These are phyloP conservation scores for Penicillium crustosum DNA, from an alignment of 2,329 filamentous ascomycete genomes.

Conservation along the genomic window DNA sequence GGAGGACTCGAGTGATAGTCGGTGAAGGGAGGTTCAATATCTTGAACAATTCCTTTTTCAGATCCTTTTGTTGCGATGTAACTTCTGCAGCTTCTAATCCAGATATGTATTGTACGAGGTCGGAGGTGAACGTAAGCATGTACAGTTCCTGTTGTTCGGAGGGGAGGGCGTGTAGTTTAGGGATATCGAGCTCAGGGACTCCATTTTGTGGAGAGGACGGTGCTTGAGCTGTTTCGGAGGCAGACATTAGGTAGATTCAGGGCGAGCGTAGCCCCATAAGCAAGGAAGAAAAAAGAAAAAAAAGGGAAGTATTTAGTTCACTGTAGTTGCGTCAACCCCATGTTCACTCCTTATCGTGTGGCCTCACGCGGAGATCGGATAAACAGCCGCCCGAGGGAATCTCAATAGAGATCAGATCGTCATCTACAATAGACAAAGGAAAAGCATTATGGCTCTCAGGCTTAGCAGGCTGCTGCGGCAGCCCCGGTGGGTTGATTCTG, in stretches of 20 bases:
- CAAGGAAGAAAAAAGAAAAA: conserved; percentile 7
- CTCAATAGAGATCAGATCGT: background rate
- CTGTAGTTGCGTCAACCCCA: conserved; percentile 13
- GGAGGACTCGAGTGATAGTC: conserved; percentile 80
- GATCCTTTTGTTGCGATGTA: conserved; percentile 81
- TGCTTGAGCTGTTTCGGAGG: conserved; percentile 35
- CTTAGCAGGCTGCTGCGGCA: conserved; percentile 24
- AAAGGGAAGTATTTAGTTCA: background rate
- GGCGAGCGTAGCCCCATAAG: conserved; percentile 15
- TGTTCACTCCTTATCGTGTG: conserved; percentile 24
- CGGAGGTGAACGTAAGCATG: conserved; percentile 82
- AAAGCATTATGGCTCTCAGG: conserved; percentile 27
- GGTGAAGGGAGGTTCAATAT: conserved; percentile 81
- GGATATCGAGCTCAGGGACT: conserved; percentile 72
- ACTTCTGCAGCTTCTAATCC: conserved; percentile 72
- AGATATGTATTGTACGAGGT: conserved; percentile 75
- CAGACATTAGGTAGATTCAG: conserved; percentile 38
- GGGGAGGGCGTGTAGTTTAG: conserved; percentile 84
- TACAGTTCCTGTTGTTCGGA: conserved; percentile 95
- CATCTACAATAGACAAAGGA: conserved; percentile 7
- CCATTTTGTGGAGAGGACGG: conserved; percentile 38
- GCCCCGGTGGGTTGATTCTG: conserved; percentile 8
- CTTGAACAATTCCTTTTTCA: conserved; percentile 93
- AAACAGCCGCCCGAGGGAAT: conserved; percentile 25
- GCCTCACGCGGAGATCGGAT: conserved; percentile 32